Conservation (phyloP, 2,329 filamentous ascomycete genomes). For the Metarhizium humberi region DNA sequence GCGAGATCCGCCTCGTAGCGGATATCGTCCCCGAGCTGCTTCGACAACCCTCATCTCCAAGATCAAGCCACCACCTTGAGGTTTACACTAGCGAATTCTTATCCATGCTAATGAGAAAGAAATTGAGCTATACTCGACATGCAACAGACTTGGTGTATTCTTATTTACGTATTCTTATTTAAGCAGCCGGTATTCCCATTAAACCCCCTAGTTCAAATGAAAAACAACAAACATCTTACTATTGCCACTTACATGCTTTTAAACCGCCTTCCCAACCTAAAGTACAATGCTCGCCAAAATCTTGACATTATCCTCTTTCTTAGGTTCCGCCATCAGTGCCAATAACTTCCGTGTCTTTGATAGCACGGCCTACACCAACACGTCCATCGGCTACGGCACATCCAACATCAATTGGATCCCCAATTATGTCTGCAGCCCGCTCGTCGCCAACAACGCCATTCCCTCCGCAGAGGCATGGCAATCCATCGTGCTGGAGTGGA, state of each 20-base stretch:
- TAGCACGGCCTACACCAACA: constrained; percentile 6
- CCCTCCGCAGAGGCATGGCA: constrained; percentile 2
- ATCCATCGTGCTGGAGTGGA: constrained; percentile 4
- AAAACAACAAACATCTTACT: no score
- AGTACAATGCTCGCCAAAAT: neutral
- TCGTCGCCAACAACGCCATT: neutral
- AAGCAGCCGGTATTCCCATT: no score
- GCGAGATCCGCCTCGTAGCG: neutral
- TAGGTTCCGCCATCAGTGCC: neutral
- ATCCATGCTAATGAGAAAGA: no score
- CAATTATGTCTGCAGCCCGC: constrained; percentile 3
- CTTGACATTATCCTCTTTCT: neutral
- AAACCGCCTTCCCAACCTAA: neutral
- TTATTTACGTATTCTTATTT: no score
- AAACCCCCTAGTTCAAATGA: no score
- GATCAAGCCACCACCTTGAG: no score
- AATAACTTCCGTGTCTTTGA: constrained; percentile 5
- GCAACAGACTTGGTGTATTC: no score
- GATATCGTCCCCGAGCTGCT: neutral
- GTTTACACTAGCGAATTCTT: no score
- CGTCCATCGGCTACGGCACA: constrained; percentile 4
- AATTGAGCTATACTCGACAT: no score
- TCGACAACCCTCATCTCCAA: neutral
- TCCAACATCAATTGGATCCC: constrained; percentile 7
- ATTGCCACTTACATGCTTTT: neutral